phyloP scores from a whole-genome alignment of 2,329 filamentous ascomycete genomes.

The Cytospora leucostoma region DNA sequence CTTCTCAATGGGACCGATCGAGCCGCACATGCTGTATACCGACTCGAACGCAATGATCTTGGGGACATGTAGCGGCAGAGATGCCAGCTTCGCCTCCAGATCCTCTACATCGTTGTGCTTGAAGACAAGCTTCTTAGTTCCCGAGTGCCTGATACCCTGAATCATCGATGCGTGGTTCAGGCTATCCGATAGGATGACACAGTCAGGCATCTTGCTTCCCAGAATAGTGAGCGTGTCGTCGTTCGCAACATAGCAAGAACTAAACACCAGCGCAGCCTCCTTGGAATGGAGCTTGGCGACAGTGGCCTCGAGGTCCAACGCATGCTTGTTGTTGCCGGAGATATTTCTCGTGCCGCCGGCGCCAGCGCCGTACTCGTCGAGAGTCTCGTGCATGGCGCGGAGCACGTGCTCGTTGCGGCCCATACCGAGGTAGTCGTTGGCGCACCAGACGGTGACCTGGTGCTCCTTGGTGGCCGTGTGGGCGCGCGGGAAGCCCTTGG shows the following conservation, averaged over 20 bases:
- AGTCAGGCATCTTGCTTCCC: conserved; percentile 95
- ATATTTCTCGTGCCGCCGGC: conserved; percentile 97
- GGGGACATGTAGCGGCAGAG: conserved; percentile 78
- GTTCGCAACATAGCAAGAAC: conserved; percentile 97
- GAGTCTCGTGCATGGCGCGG: conserved; percentile 88
- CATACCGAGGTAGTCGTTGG: conserved; percentile 99
- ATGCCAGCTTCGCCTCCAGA: conserved; percentile 87
- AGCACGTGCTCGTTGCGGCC: conserved; percentile 86
- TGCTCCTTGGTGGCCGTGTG: conserved; percentile 85
- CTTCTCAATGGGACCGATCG: conserved; percentile 90
- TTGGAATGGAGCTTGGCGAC: conserved; percentile 89
- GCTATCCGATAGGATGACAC: conserved; percentile 96
- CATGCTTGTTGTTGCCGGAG: conserved; percentile 95
- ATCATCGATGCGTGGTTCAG: conserved; percentile 99
- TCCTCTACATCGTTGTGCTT: conserved; percentile 97
- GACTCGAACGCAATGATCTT: conserved; percentile 99
- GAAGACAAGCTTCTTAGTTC: conserved; percentile 96
- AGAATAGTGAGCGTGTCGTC: conserved; percentile 94
- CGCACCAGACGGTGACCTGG: conserved; percentile 96
- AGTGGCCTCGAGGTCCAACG: conserved; percentile 77
- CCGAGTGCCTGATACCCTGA: conserved; percentile 95
- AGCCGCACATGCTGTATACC: conserved; percentile 99
- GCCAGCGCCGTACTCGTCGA: conserved; percentile 92
- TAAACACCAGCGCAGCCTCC: conserved; percentile 90
- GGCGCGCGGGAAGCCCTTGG: conserved; percentile 92